These are phyloP conservation scores for Penicillium sclerotiorum DNA, from an alignment of 2,329 filamentous ascomycete species.

Conservation along the genomic window DNA sequence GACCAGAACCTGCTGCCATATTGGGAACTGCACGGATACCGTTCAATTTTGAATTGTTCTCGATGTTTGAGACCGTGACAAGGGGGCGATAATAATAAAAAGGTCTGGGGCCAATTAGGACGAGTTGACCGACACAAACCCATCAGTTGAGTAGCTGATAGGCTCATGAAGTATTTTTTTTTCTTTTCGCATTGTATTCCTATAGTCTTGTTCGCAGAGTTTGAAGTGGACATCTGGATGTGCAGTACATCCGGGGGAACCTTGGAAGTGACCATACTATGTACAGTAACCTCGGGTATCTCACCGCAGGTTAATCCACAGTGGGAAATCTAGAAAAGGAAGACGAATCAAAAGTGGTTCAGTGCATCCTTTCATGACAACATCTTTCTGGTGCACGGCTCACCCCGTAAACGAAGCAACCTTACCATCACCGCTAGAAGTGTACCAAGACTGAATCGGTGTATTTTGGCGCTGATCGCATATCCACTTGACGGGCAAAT, in stretches of 20 bases:
- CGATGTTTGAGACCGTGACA: background rate
- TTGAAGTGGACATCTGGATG: too few relatives aligned
- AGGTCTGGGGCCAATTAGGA: background rate
- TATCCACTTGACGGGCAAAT: background rate
- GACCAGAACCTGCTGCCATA: background rate
- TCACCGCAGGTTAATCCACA: too few relatives aligned
- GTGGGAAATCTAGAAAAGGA: background rate
- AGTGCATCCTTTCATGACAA: constrained; percentile 2
- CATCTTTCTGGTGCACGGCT: constrained; percentile 3
- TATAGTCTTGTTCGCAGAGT: too few relatives aligned
- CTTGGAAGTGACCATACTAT: too few relatives aligned
- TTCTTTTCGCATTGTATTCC: too few relatives aligned
- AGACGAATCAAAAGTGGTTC: too few relatives aligned
- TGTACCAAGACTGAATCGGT: background rate
- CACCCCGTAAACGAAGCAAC: background rate
- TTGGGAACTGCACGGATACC: background rate
- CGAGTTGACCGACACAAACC: too few relatives aligned
- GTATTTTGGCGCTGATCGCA: constrained; percentile 2
- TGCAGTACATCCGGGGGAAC: too few relatives aligned
- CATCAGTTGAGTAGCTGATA: background rate
- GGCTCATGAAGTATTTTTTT: too few relatives aligned
- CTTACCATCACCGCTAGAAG: background rate
- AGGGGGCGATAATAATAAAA: background rate
- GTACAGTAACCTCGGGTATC: too few relatives aligned
- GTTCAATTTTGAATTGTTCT: background rate